Evolutionary conservation across 805 yeast species (phyloP), one percentile per base, ranked within the genome.

Genomic region (Candida xiaguanensis): DNA sequence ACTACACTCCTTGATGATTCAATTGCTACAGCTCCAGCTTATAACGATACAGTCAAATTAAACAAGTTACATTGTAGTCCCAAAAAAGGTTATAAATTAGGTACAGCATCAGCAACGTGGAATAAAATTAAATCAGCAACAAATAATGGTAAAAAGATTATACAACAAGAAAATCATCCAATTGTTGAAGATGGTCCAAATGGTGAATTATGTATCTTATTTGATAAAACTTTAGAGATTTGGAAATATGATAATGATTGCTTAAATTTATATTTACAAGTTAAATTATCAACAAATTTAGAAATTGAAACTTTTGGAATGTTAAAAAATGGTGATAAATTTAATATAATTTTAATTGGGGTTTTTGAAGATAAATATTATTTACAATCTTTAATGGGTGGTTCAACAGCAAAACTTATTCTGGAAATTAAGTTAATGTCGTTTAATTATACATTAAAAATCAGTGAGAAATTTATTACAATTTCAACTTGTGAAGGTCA

Each of bases 81-180:
- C 2, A 56, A 58, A 38, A 53, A 52, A 37, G 74, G 71, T 5
- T 58, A 65, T 44, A 54, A 58, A 40, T 50, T 65, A 20, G 72
- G 72, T 15, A 58, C 71, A 1, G 57, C 71, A 4, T 52, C 63
- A 8, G 74, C 72, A 20, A 57, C 73, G 1, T 67, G 72, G 70
- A 60, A 57, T 40, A 65, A 67, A 42, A 52, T 68, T 44, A 65
- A 63, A 45, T 66, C 59, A 38, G 66, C 61, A 4, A 53, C 67
- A 16, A 28, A 28, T 23, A 31, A 26, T 8, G 71, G 70, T 59
- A 56, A 39, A 65, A 67, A 42, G 52, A 67, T 44, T 64, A 63
- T 44, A 65, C 59, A 36, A 65, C 61, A 5, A 53, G 65, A 9
- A 16, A 28, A 11, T 8, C 14, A 16, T 16, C 29, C 13, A 5